Evolutionary conservation across 2,329 filamentous ascomycete species (phyloP), one percentile per base, ranked within the genome.

Genomic region (Talaromyces atroroseus): DNA sequence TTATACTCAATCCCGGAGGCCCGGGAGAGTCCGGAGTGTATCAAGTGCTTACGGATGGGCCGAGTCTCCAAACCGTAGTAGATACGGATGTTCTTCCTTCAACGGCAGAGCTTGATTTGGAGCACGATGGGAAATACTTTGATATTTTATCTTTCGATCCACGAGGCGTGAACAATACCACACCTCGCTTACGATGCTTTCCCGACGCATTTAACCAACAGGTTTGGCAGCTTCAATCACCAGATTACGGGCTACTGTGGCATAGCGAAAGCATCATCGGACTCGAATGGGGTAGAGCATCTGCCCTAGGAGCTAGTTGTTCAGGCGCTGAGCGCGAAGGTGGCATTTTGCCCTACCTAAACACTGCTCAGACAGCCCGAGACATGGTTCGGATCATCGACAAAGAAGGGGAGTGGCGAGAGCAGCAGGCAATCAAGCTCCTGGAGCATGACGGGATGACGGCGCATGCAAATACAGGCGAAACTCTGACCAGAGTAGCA

Each of bases 251-350:
- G 24, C 38, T 52, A 26, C 24, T 52, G 23, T 52, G 49, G 38
- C 34, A 46, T 14, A 52, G 50, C 16, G 50, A 52, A 29, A 52
- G 50, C 40, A 52, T 45, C 18, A 52, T 52, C 18, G 50, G 50
- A 3, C 42, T 52, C 23, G 50, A 52, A 44, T 52, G 38, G 50
- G 40, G 38, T 2, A 26, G 40, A 23, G 38, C 50, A 45, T 24
- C 40, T 26, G 50, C 49, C 4, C 34, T 52, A 11, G 18, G 40
- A 2, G 50, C 50, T 6, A 52, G 50, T 23, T 52, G 40, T 11
- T 40, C 38, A 26, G 50, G 50, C 12, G 44, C 20, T 20, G 49
- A 45, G 18, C n/a, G 29, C 32, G 49, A 52, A 16, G n/a, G 38
- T 3, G 21, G 20, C 16, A 52, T 52, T 45, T n/a, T 52, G 14